Conservation (phyloP, 2,329 filamentous ascomycete species). For the Drechslerella dactyloides region DNA sequence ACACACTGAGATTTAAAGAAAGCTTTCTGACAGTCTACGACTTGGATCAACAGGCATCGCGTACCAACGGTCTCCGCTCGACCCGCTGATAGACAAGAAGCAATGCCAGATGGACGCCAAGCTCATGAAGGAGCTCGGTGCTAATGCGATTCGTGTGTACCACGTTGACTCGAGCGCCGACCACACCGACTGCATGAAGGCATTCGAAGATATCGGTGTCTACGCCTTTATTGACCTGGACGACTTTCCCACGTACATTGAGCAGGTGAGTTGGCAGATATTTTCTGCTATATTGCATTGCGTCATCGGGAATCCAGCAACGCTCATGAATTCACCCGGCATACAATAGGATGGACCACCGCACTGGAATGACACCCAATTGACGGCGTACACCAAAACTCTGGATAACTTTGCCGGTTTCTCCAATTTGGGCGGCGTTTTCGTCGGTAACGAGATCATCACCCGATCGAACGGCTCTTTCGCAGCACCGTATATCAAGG, state of each 20-base stretch:
- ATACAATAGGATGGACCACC: constrained; percentile 61
- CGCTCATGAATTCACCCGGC: not conserved
- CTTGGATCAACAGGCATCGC: constrained; percentile 68
- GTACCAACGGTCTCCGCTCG: constrained; percentile 69
- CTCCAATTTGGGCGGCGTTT: constrained; percentile 81
- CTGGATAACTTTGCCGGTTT: constrained; percentile 79
- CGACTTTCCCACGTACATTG: constrained; percentile 73
- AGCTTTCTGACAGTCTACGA: constrained; percentile 20
- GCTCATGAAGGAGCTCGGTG: constrained; percentile 79
- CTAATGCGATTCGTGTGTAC: constrained; percentile 86
- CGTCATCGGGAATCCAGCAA: not conserved
- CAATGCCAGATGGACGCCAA: constrained; percentile 78
- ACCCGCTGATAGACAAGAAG: constrained; percentile 75
- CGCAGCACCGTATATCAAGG: constrained; percentile 82
- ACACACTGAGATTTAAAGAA: not conserved
- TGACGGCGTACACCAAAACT: constrained; percentile 71
- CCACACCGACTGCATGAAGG: constrained; percentile 80
- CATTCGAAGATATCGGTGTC: constrained; percentile 79
- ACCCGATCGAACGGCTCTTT: constrained; percentile 66
- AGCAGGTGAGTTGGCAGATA: constrained; percentile 61
- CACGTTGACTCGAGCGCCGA: constrained; percentile 76
- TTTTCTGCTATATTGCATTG: constrained; percentile 46
- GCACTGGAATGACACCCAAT: constrained; percentile 76
- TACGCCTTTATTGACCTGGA: constrained; percentile 86
- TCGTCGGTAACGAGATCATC: constrained; percentile 88